Evolutionary conservation across 148 eudicot species (phyloP).

Genomic region (Pharnaceum exiguum): DNA sequence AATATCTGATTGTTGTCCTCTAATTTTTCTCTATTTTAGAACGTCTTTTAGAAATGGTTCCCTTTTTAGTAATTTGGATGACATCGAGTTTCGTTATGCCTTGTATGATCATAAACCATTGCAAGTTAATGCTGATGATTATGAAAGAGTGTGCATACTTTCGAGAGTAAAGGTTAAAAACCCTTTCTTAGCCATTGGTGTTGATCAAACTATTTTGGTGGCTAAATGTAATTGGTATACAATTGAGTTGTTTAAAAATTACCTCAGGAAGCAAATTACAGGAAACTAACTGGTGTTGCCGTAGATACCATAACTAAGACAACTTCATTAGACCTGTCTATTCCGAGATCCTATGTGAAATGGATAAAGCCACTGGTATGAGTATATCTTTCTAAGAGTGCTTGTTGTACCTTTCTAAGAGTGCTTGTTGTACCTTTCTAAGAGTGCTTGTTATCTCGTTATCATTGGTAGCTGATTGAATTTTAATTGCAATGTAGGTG

Average conservation of each 20-base stretch:
- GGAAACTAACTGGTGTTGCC: slow-evolving; percentile 10
- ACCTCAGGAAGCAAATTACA: slow-evolving; percentile 15
- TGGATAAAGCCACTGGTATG: slow-evolving; percentile 19
- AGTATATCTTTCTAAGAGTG: background rate
- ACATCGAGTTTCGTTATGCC: background rate
- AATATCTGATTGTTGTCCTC: too few species aligned
- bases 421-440: too few species aligned
- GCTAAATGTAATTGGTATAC: too few species aligned
- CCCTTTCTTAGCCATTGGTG: background rate
- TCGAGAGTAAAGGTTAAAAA: slow-evolving; percentile 12
- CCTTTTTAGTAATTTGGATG: slow-evolving; percentile 6
- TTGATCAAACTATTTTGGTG: too few species aligned
- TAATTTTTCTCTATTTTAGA: too few species aligned
- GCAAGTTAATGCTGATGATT: slow-evolving; percentile 14
- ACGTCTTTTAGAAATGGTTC: slow-evolving; percentile 11
- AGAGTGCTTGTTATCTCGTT: background rate
- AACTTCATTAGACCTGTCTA: slow-evolving; percentile 9
- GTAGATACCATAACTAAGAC: slow-evolving; percentile 8
- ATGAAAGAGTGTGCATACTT: slow-evolving; percentile 13
- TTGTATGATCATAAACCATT: slow-evolving; percentile 17
- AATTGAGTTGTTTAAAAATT: too few species aligned
- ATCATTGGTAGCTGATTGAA: too few species aligned
- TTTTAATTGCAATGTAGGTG: too few species aligned
- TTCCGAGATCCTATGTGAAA: slow-evolving; percentile 2
- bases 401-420: too few species aligned